Percentiles rank a stretch among this genome's conserved stretches.
These are phyloP conservation scores for Paratinospora sagittata DNA, from an alignment of 164 flowering plant species.

Conservation along the genomic window DNA sequence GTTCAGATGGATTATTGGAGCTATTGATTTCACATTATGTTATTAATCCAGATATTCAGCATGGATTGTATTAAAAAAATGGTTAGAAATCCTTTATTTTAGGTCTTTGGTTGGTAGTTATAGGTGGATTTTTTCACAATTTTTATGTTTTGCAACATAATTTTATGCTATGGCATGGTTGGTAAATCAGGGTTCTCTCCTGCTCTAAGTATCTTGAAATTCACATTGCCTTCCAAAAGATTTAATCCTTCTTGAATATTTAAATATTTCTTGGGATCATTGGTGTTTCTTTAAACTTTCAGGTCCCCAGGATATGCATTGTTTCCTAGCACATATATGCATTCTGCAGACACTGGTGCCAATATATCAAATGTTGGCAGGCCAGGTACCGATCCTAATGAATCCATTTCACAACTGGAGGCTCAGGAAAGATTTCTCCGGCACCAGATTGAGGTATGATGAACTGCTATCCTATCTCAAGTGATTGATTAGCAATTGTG, in stretches of 20 bases:
- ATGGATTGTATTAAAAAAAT: too few relatives aligned
- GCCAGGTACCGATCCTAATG: conserved; percentile 16
- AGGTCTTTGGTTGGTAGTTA: neutral
- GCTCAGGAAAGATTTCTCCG: conserved; percentile 37
- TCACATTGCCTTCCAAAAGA: neutral
- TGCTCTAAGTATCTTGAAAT: neutral
- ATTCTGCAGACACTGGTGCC: conserved; percentile 17
- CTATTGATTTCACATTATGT: too few relatives aligned
- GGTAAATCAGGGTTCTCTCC: neutral
- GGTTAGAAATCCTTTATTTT: too few relatives aligned
- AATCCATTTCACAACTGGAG: conserved; percentile 34
- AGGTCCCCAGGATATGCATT: conserved; percentile 60
- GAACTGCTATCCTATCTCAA: neutral
- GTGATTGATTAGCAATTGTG: neutral
- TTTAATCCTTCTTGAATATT: neutral
- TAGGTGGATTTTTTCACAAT: neutral
- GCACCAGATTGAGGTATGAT: conserved; percentile 57
- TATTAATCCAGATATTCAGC: too few relatives aligned
- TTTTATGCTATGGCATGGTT: neutral
- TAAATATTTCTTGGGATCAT: neutral
- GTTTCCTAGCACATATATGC: conserved; percentile 31
- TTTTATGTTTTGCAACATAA: neutral
- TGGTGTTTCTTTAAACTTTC: conserved; percentile 10
- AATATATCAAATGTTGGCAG: conserved; percentile 16
- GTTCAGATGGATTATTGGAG: neutral